These are phyloP conservation scores for Nicotiana noctiflora DNA, from an alignment of 257 asterid genomes.

Conservation along the genomic window DNA sequence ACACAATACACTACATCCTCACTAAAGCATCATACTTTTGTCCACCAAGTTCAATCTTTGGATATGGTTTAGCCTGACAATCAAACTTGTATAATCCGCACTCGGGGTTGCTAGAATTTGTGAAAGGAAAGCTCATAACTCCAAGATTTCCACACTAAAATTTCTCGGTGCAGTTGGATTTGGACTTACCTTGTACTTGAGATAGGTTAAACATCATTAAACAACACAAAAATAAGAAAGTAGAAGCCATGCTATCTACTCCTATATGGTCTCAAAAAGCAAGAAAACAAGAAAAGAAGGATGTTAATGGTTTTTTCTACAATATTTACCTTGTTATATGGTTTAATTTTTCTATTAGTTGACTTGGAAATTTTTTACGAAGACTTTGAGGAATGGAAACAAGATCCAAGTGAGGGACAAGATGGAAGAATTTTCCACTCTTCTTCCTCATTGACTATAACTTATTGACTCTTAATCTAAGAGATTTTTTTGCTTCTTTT, in stretches of 20 bases:
- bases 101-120: neutral
- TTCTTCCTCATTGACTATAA: neutral
- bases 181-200: neutral
- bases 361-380: neutral
- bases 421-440: neutral
- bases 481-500: neutral
- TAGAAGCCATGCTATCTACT: neutral
- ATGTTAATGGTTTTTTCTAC: neutral
- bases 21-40: neutral
- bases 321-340: neutral
- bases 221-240: neutral
- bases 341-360: neutral
- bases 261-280: neutral
- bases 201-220: neutral
- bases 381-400: neutral
- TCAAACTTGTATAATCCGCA: constrained; percentile 3
- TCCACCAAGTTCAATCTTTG: neutral
- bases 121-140: constrained; percentile 8
- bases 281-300: neutral
- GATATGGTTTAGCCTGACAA: neutral
- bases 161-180: neutral
- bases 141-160: neutral
- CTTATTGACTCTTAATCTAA: neutral
- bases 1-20: no score
- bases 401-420: neutral